Percentiles rank a stretch among this genome's conserved stretches.
phyloP scores from a whole-genome alignment of 2,329 filamentous ascomycete species.

The Cladosporium sp. region DNA sequence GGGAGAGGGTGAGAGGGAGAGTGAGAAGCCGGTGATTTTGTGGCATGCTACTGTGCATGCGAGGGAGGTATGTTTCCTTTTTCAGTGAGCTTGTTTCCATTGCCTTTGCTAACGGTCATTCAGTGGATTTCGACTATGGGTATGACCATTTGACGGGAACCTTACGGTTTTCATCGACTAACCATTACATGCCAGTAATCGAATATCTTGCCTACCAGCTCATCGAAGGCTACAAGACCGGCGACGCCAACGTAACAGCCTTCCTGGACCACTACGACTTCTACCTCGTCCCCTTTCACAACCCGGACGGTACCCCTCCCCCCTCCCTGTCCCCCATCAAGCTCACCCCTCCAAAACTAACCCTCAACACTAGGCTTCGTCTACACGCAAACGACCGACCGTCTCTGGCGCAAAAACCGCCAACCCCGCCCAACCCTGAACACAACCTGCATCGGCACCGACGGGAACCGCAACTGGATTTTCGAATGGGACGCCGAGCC shows the following conservation, averaged over 20 bases:
- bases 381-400: slow-evolving; percentile 53
- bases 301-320: slow-evolving; percentile 47
- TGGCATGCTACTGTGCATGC: slow-evolving; percentile 58
- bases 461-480: slow-evolving; percentile 59
- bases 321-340: slow-evolving; percentile 17
- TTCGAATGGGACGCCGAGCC: slow-evolving; percentile 44
- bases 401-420: slow-evolving; percentile 61
- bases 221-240: slow-evolving; percentile 42
- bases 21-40: slow-evolving; percentile 45
- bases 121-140: slow-evolving; percentile 55
- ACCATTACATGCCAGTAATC: slow-evolving; percentile 32
- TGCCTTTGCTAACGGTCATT: no score
- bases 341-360: slow-evolving; percentile 8
- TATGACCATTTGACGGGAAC: not conserved
- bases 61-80: slow-evolving; percentile 35
- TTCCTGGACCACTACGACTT: slow-evolving; percentile 62
- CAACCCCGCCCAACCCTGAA: slow-evolving; percentile 35
- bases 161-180: not conserved
- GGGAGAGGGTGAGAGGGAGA: not conserved
- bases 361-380: slow-evolving; percentile 44
- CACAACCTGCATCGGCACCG: slow-evolving; percentile 43
- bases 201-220: slow-evolving; percentile 53
- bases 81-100: no score
- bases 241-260: slow-evolving; percentile 34
- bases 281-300: slow-evolving; percentile 60